Conservation (phyloP, 441 rosid genomes). For the Metrosideros polymorpha region DNA sequence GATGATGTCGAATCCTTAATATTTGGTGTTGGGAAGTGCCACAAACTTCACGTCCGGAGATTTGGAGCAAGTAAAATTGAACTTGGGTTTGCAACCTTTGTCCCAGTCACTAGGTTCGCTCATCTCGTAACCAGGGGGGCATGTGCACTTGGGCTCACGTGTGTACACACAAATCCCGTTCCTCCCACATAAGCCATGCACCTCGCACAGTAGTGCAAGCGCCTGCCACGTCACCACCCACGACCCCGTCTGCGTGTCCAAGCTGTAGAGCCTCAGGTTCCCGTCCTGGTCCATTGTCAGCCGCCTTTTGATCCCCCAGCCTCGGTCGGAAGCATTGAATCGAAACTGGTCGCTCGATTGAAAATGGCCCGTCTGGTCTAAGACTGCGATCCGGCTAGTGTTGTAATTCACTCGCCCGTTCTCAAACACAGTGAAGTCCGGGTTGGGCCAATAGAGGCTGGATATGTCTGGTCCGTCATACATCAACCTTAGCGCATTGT, state of each 20-base stretch:
- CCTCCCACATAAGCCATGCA: constrained; percentile 41
- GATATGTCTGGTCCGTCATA: constrained; percentile 35
- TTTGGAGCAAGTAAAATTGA: constrained; percentile 8
- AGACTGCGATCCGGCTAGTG: constrained; percentile 22
- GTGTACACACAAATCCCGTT: constrained; percentile 31
- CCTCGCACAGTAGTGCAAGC: constrained; percentile 7
- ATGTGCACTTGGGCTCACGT: constrained; percentile 35
- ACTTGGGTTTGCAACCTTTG: constrained; percentile 30
- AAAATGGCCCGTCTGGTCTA: constrained; percentile 27
- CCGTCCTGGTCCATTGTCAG: constrained; percentile 34
- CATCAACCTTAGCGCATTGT: constrained; percentile 28
- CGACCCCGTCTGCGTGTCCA: constrained; percentile 2
- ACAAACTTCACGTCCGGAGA: constrained; percentile 14
- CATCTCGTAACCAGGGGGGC: constrained; percentile 32
- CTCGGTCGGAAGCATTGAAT: constrained; percentile 23
- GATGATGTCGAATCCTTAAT: constrained; percentile 23
- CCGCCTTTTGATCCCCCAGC: constrained; percentile 23
- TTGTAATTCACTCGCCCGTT: constrained; percentile 24
- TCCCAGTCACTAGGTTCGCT: constrained; percentile 19
- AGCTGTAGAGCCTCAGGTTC: constrained; percentile 37
- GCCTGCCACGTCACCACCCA: constrained; percentile 29
- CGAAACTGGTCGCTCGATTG: constrained; percentile 23
- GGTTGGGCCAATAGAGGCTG: constrained; percentile 39
- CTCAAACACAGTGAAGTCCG: not conserved
- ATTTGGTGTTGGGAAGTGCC: constrained; percentile 21